Evolutionary conservation across 768 basidiomycete genomes (phyloP), one percentile per base, ranked within the genome.

Genomic region (Mycena vitilis): DNA sequence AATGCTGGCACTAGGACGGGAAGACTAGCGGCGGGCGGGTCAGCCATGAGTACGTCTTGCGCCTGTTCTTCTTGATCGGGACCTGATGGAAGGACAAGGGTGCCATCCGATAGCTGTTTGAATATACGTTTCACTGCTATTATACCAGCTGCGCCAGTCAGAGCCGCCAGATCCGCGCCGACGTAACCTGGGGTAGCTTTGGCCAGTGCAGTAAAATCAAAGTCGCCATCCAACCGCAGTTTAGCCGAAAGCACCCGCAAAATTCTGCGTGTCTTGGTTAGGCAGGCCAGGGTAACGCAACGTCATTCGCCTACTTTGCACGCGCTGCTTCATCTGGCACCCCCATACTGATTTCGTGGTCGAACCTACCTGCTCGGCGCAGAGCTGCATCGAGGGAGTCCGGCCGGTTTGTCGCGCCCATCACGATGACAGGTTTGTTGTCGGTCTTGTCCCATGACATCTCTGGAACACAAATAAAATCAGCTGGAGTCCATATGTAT

Each of bases 41-140:
- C 76, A 40, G 74, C 73, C 88, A 88, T 89, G 0, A 79, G 68
- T 4, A 78, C 75, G 61, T 83, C 82, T 65, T 79, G 76, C n/a
- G 57, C 15, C 23, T 45, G 53, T 34, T 16, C 66, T 57, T 68
- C 65, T 37, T 63, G 40, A 18, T 69, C 66, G 4, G 66, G 30
- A 10, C 37, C 49, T 42, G 69, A 57, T 13, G 90, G 87, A 30
- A 93, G 83, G 20, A 85, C 78, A 0, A 93, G 77, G 0, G 86
- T 86, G 12, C 89, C 90, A 18, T 91, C 89, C 0, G 92, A 90
- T 11, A 95, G 78, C 72, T 88, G 84, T 70, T 92, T 88, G 80
- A 99, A 98, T 75, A 99, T 98, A 30, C 98, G 88, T 79, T 98
- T 98, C 38, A 99, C 96, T 0, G 98, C 96, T 56, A 95, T 92